Evolutionary conservation across 495 filamentous ascomycete genomes (phyloP).

Genomic region (Penicillium turbatum): DNA sequence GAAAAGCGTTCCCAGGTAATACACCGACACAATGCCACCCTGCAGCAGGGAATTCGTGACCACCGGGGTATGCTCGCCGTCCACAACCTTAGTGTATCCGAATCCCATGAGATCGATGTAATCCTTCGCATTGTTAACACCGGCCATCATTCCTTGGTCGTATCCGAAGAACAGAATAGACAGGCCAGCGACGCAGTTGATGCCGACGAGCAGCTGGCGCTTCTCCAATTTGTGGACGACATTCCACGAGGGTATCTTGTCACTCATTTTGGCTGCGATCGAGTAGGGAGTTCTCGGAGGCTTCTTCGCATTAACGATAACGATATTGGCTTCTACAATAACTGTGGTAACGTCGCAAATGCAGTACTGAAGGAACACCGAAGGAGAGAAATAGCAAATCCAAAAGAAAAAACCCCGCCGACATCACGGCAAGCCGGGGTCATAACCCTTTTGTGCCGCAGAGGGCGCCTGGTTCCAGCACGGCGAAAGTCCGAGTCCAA

Average conservation of each 20-base stretch:
- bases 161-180: conserved; percentile 62
- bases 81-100: conserved; percentile 51
- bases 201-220: conserved; percentile 56
- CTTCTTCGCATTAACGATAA: background rate
- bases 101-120: conserved; percentile 66
- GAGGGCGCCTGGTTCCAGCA: background rate
- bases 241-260: conserved; percentile 51
- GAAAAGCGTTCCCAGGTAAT: conserved; percentile 64
- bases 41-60: conserved; percentile 60
- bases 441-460: conserved; percentile 5
- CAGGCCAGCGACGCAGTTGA: conserved; percentile 60
- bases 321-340: too few relatives aligned
- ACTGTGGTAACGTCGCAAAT: too few relatives aligned
- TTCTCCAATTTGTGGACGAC: conserved; percentile 60
- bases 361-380: too few relatives aligned
- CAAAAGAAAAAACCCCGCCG: background rate
- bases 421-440: background rate
- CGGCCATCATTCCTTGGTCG: conserved; percentile 72
- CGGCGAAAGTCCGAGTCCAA: conserved; percentile 8
- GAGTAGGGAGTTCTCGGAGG: background rate
- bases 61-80: conserved; percentile 44
- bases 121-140: conserved; percentile 62
- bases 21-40: conserved; percentile 65
- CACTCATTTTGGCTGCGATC: conserved; percentile 32
- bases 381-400: too few relatives aligned